Conservation (phyloP, 1,284 basidiomycete genomes). For the Cryptococcus jaspeensis region DNA sequence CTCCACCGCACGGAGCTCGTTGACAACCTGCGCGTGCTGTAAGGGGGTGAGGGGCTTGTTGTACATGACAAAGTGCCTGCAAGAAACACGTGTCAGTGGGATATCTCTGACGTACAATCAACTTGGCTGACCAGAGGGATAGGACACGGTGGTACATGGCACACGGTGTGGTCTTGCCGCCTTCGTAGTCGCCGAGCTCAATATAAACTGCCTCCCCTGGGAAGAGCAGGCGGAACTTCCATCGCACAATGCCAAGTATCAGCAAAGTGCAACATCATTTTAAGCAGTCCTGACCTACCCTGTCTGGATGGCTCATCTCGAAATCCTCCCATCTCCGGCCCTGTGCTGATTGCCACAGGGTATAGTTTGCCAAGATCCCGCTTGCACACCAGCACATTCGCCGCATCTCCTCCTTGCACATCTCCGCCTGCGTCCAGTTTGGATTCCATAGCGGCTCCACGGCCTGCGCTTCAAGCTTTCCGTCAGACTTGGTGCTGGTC, state of each 20-base stretch:
- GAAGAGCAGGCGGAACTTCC: constrained; percentile 32
- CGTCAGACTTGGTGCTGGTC: too few species aligned
- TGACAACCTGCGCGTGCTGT: constrained; percentile 9
- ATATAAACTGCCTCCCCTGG: constrained; percentile 17
- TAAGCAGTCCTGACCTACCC: constrained; percentile 17
- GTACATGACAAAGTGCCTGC: constrained; percentile 8
- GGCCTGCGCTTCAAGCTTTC: too few species aligned
- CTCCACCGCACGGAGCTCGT: constrained; percentile 15
- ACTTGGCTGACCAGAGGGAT: constrained; percentile 23
- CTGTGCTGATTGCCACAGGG: constrained; percentile 18
- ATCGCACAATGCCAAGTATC: too few species aligned
- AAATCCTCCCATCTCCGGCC: constrained; percentile 13
- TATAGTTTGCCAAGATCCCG: constrained; percentile 21
- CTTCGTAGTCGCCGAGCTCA: background rate
- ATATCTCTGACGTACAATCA: too few species aligned
- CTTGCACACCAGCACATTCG: constrained; percentile 32
- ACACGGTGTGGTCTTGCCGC: constrained; percentile 24
- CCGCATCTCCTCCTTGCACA: constrained; percentile 29
- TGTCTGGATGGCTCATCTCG: constrained; percentile 19
- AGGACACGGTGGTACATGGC: constrained; percentile 27
- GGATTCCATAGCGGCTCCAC: too few species aligned
- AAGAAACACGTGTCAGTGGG: background rate
- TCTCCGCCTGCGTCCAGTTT: constrained; percentile 16
- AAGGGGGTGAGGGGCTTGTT: background rate
- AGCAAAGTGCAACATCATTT: background rate